Evolutionary conservation across 305 asterid genomes (phyloP), one percentile per base, ranked within the genome.

Genomic region (Solanum chacoense): DNA sequence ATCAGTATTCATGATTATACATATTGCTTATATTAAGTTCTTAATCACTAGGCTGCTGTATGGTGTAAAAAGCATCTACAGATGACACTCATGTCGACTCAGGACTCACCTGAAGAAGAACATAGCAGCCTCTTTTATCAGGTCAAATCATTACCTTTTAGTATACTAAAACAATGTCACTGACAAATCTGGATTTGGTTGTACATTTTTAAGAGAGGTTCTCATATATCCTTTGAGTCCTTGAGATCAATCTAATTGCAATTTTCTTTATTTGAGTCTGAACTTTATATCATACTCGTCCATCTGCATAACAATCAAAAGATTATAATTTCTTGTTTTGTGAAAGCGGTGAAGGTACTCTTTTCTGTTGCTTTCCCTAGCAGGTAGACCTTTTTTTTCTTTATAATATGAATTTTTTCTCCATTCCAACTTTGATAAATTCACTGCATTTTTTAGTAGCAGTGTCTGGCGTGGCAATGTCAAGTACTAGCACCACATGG

Each of bases 31-130:
- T 31, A 63, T 85, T 85, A 40, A 55, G n/a, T 87, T 20, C 26
- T 31, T 86, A 35, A 50, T 78, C 88, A 77, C 90, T 36, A 96
- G 99, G 98, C 99, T 90, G 94, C 93, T 91, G 85, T 86, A 87
- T 96, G 99, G 99, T 93, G 99, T 93, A 91, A 94, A 91, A 97
- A 97, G 92, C 99, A 97, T 93, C 94, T 96, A 86, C 93, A 96
- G 90, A 96, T 97, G 99, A 96, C 98, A 36, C 89, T 96, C 65
- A 94, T 97, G 97, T 95, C 99, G 76, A 88, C 91, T 16, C 95
- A 93, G 87, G 98, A 97, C 86, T 95, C 98, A 67, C 96, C 95
- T 77, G 99, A 96, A 92, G 99, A 96, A 93, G 99, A 96, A 87
- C 99, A 97, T 90, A 89, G 91, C 85, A 87, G 92, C 92, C 89